Conservation (phyloP, 768 basidiomycete species). For the Boletus rubescentipes region DNA sequence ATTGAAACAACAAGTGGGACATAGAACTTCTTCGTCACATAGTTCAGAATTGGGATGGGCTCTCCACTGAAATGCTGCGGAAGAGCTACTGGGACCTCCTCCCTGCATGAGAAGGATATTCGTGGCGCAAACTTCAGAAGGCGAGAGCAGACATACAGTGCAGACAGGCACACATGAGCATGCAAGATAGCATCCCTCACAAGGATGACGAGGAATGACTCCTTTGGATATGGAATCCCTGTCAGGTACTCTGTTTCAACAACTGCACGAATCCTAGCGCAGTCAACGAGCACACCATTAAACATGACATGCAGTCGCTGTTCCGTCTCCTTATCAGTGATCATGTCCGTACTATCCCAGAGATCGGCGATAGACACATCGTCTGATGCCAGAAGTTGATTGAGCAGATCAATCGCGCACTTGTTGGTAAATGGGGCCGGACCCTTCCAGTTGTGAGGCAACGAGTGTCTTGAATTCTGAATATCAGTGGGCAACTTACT, state of each 20-base stretch:
- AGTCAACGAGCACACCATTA: conserved; percentile 1
- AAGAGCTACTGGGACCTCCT: conserved; percentile 4
- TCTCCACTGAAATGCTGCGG: conserved; percentile 9
- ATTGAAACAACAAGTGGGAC: conserved; percentile 3
- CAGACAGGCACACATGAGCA: background rate
- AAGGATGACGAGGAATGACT: conserved; percentile 6
- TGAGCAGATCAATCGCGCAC: background rate
- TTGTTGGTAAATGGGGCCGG: background rate
- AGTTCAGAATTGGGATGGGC: conserved; percentile 1
- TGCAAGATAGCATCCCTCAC: conserved; percentile 2
- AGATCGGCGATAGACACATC: background rate
- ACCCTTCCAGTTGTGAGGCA: background rate
- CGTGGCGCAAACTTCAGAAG: background rate
- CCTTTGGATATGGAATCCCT: background rate
- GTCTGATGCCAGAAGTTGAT: background rate
- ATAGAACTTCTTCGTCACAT: background rate
- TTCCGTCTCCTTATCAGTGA: background rate
- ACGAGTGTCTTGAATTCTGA: background rate
- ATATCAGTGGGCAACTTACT: background rate
- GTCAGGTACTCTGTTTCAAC: background rate
- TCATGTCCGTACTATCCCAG: background rate
- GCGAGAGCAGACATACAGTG: background rate
- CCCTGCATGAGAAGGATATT: background rate
- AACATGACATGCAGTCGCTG: background rate
- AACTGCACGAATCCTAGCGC: conserved; percentile 5